Evolutionary conservation across 305 asterid genomes (phyloP), one percentile per base, ranked within the genome.

Genomic region (Lippia alba): DNA sequence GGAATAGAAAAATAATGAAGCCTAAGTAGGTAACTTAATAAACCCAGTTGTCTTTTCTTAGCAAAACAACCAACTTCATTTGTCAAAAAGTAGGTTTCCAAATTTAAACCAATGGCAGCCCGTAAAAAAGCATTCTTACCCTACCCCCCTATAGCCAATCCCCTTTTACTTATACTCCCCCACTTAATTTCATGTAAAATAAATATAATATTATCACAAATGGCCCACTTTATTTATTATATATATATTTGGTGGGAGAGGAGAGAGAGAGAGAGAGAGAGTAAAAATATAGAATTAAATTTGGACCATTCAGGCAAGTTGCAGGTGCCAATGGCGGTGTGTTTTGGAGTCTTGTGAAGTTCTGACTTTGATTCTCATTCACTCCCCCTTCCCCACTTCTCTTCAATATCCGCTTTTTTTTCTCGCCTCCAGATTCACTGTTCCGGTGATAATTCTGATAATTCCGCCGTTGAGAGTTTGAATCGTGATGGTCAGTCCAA

Each of bases 261-360:
- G 87, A 56, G 86, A 85, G 71, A 71, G 77, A 76, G 78, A 72
- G 80, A 71, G 67, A 57, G 48, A n/a, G n/a, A 6, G 49, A 6
- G 49, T 44, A 3, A 57, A 18, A 48, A 49, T 4, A 6, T 60
- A 46, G 32, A 69, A 76, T 20, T 74, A 41, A 81, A 56, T 74
- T 69, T 73, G 76, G 82, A 69, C 82, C 89, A 84, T 76, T 87
- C 66, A 75, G 71, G 81, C 81, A 78, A 80, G 66, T 76, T 72
- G 76, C 82, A 79, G 87, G 83, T 70, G 82, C 74, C 79, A 69
- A 80, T 82, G 85, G 86, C 85, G 84, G 87, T 83, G 90, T 67
- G 69, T 75, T 89, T 80, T 85, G 90, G 82, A 81, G 81, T 76
- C 33, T 76, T 63, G 76, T 76, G 73, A 80, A 41, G 7, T 20